Percentiles rank a stretch among this genome's conserved stretches.
phyloP scores from a whole-genome alignment of 164 flowering plant genomes.

The Chimonanthus praecox region DNA sequence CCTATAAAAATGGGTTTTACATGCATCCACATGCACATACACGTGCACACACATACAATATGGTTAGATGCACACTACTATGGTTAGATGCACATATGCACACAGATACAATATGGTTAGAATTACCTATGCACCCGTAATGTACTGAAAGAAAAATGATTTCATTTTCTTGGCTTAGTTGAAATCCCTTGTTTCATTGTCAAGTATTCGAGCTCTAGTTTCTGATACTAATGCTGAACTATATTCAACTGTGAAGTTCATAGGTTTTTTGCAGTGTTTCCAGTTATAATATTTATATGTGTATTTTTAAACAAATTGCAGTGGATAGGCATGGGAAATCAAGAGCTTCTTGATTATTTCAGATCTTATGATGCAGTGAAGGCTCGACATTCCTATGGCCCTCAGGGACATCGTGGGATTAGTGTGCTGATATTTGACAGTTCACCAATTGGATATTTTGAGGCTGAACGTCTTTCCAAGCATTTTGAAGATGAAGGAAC shows the following conservation, averaged over 20 bases:
- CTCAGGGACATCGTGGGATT: conserved; percentile 93
- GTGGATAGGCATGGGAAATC: conserved; percentile 99
- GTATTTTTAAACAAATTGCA: conserved; percentile 17
- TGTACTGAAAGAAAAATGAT: too few species aligned
- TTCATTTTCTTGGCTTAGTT: too few species aligned
- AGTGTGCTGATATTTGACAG: conserved; percentile 80
- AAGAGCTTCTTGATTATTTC: conserved; percentile 82
- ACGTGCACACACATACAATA: too few species aligned
- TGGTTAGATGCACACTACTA: too few species aligned
- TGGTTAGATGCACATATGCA: too few species aligned
- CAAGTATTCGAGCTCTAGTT: too few species aligned
- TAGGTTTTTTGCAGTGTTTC: background rate
- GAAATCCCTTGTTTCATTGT: too few species aligned
- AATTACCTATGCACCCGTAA: too few species aligned
- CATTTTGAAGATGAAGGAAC: conserved; percentile 57
- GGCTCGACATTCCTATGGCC: conserved; percentile 91
- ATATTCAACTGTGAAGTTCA: background rate
- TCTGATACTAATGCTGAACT: background rate
- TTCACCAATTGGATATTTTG: conserved; percentile 64
- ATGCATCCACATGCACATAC: too few species aligned
- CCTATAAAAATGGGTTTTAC: too few species aligned
- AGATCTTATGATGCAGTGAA: conserved; percentile 44
- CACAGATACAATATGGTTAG: too few species aligned
- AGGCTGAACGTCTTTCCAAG: conserved; percentile 85
- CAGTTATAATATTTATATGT: background rate